Evolutionary conservation across 1,284 basidiomycete species (phyloP), one percentile per base, ranked within the genome.

Genomic region (Cryptococcus sp.): DNA sequence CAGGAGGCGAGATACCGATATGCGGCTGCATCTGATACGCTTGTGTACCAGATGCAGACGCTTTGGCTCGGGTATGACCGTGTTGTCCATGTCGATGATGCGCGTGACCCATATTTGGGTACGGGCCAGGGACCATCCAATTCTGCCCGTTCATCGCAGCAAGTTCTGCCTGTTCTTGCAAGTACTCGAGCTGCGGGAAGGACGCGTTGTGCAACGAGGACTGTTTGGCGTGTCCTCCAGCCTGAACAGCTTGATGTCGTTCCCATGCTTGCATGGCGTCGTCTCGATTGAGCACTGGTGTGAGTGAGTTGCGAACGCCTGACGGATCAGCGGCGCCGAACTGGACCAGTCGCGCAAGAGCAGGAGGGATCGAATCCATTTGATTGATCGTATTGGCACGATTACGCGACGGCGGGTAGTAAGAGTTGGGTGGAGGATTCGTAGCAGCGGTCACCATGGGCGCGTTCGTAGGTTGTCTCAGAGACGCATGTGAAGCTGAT

Each of bases 251-350:
- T 47, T 76, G 70, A 65, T 91, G 79, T 68, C 89, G 80, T 79
- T 93, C 89, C 93, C 90, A 94, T 75, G 93, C 91, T 47, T 87
- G 85, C 81, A 91, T 88, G 47, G 89, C 88, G 66, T 95, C 91
- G 70, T 94, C 92, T 59, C 91, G 84, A 70, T 93, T 92, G 68
- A 93, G 80, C 48, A 94, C 90, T 1, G 91, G 91, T 19, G 91
- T 93, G 73, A 93, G 78, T 20, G 89, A 87, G 42, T 87, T 76
- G 31, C 78, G 89, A 42, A 84, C 84, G 54, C 91, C 90, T 2
- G 78, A 74, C 56, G 89, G 86, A 72, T 94, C 89, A 65, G 91
- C 86, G 53, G 90, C 91, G 44, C 78, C 76, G 85, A 93, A 91
- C 55, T 91, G 89, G 53, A 91, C 89, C 66, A 94, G 78, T 22